These are phyloP conservation scores for Cryptococcus sp. DNA, from an alignment of 1,284 basidiomycete species.

Conservation along the genomic window DNA sequence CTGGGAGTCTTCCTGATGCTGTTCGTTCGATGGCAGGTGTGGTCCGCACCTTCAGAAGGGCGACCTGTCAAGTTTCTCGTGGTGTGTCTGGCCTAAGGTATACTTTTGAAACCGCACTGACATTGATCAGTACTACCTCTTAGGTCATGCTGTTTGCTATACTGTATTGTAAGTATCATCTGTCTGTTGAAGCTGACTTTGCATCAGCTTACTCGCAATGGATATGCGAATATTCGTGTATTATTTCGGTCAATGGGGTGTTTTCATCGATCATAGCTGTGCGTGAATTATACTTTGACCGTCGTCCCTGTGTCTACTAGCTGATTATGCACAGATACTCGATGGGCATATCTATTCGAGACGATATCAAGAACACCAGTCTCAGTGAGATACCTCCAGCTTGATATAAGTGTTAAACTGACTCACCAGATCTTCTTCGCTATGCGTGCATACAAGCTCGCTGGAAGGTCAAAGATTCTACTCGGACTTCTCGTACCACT, in stretches of 20 bases:
- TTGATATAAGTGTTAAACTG: neutral
- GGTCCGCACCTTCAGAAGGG: neutral
- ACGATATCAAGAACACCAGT: neutral
- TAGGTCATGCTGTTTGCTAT: neutral
- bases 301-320: neutral
- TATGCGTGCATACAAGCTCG: neutral
- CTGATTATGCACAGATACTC: neutral
- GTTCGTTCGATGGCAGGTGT: slow-evolving; percentile 1
- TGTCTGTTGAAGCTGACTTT: neutral
- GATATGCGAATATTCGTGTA: slow-evolving; percentile 1
- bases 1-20: slow-evolving; percentile 2
- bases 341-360: neutral
- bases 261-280: neutral
- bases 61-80: neutral
- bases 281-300: neutral
- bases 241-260: neutral
- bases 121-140: neutral
- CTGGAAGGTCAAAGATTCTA: neutral
- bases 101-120: neutral
- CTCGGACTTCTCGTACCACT: neutral
- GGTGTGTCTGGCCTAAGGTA: neutral
- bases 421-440: slow-evolving; percentile 3
- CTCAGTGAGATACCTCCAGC: neutral
- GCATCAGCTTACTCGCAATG: neutral
- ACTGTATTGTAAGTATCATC: neutral